These are phyloP conservation scores for Acanthamoeba quina DNA, from an alignment of 208 protist species.

Conservation along the genomic window DNA sequence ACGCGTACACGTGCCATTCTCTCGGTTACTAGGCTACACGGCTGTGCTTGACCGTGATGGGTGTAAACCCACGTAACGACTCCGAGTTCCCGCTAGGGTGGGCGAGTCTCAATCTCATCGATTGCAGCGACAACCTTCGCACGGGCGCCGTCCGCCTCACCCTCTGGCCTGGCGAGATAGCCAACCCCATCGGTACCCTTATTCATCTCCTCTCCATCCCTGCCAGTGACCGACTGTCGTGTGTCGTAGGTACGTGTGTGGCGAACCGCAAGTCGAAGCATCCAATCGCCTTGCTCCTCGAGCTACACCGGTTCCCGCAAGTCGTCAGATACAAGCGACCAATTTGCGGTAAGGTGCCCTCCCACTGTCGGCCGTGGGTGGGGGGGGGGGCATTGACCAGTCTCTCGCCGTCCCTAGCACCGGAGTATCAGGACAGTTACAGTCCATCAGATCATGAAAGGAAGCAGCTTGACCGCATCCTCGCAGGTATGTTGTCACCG, in stretches of 20 bases:
- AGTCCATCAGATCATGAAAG: too few species aligned
- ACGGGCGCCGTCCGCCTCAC: slow-evolving; percentile 28
- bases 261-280: slow-evolving; percentile 57
- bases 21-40: neutral
- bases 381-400: too few species aligned
- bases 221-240: too few species aligned
- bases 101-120: slow-evolving; percentile 45
- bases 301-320: neutral
- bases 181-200: slow-evolving; percentile 78
- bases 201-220: too few species aligned
- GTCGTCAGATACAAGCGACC: neutral
- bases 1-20: too few species aligned
- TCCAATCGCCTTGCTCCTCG: neutral
- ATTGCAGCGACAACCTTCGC: slow-evolving; percentile 33
- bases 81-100: slow-evolving; percentile 29
- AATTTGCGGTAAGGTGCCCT: too few species aligned
- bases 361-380: too few species aligned
- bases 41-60: neutral
- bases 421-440: too few species aligned
- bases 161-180: slow-evolving; percentile 79
- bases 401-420: neutral
- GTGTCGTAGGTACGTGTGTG: neutral
- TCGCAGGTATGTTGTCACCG: neutral
- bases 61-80: neutral
- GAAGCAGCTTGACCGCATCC: too few species aligned